phyloP scores from a whole-genome alignment of 139 green algal genomes.

The Zygnema cylindricum region DNA sequence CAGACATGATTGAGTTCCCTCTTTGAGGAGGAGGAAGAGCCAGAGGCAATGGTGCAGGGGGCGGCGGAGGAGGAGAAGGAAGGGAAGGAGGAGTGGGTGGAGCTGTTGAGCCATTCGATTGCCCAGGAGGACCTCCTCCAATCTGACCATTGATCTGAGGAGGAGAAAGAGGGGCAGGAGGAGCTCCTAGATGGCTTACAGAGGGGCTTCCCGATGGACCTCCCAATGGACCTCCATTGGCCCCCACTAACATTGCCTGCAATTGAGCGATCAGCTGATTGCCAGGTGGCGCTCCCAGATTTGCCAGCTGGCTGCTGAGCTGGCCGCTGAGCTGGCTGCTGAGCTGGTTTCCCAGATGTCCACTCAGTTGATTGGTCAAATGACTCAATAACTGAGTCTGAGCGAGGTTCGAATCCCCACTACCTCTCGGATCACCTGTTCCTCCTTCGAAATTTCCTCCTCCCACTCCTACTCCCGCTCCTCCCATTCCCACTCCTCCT shows the following conservation, averaged over 20 bases:
- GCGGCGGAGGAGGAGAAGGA: no score
- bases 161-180: not conserved
- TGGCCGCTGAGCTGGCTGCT: not conserved
- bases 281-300: not conserved
- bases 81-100: no score
- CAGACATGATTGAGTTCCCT: not conserved
- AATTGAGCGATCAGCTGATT: not conserved
- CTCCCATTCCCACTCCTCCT: constrained; percentile 10
- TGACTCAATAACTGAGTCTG: no score
- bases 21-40: not conserved
- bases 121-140: no score
- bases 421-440: no score
- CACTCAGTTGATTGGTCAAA: no score
- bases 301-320: not conserved
- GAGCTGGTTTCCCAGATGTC: not conserved
- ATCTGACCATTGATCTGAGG: not conserved
- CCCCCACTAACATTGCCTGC: not conserved
- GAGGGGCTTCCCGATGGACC: not conserved
- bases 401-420: no score
- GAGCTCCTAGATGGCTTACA: not conserved
- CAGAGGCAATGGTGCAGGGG: no score
- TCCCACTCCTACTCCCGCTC: constrained; percentile 1
- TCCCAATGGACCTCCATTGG: not conserved
- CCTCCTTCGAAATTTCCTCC: not conserved
- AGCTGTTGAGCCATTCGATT: no score